phyloP scores from a whole-genome alignment of 768 basidiomycete genomes.

The Termitomyces sp. region DNA sequence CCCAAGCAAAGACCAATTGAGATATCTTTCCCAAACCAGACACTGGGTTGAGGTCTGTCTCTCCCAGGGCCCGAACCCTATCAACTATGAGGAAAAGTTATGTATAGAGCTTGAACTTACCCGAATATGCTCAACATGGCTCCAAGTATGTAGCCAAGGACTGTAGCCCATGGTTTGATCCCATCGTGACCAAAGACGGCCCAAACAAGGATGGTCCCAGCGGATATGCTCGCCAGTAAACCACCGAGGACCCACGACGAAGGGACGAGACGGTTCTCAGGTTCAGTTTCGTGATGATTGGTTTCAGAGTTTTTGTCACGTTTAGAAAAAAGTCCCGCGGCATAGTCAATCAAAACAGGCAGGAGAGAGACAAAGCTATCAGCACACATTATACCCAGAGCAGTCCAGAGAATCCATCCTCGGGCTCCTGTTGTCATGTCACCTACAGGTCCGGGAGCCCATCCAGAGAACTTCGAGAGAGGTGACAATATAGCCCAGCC shows the following conservation, averaged over 20 bases:
- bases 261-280: constrained; percentile 77
- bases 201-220: constrained; percentile 83
- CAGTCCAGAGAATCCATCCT: constrained; percentile 96
- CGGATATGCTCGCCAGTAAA: constrained; percentile 48
- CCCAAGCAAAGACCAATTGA: constrained; percentile 89
- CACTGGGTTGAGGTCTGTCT: constrained; percentile 92
- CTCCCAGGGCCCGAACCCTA: constrained; percentile 90
- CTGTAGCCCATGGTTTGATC: constrained; percentile 93
- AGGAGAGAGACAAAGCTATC: constrained; percentile 85
- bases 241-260: constrained; percentile 73
- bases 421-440: constrained; percentile 87
- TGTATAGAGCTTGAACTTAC: constrained; percentile 34
- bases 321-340: constrained; percentile 26
- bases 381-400: constrained; percentile 92
- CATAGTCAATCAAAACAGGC: constrained; percentile 61
- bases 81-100: background rate
- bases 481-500: constrained; percentile 96
- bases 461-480: constrained; percentile 71
- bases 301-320: constrained; percentile 18
- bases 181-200: constrained; percentile 85
- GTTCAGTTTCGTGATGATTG: constrained; percentile 67
- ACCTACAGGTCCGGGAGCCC: constrained; percentile 91
- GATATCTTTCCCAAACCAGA: constrained; percentile 93
- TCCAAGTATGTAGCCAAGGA: constrained; percentile 79
- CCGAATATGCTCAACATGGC: constrained; percentile 84